These are phyloP conservation scores for Colletotrichum cuscutae DNA, from an alignment of 2,329 filamentous ascomycete genomes.

Conservation along the genomic window DNA sequence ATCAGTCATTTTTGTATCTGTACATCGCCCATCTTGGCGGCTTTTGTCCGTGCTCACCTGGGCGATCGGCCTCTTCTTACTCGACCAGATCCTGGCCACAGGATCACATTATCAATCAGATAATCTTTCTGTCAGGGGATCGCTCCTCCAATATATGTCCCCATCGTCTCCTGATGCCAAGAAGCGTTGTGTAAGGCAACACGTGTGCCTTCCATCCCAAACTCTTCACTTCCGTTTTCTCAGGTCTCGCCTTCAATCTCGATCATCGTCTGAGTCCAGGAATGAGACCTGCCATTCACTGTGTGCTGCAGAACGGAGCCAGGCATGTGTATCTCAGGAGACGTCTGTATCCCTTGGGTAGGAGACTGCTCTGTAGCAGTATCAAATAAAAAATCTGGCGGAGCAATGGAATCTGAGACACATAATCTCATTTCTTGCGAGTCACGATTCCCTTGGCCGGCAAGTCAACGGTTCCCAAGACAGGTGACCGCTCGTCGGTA, in stretches of 20 bases:
- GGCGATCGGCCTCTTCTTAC: not conserved
- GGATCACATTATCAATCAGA: constrained; percentile 26
- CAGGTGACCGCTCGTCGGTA: constrained; percentile 1
- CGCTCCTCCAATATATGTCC: not conserved
- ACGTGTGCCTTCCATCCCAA: not conserved
- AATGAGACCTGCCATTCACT: not conserved
- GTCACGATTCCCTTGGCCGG: not conserved
- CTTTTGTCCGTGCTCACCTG: constrained; percentile 6
- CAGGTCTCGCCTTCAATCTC: not conserved
- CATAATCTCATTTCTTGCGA: constrained; percentile 4
- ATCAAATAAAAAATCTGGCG: not conserved
- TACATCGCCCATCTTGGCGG: not conserved
- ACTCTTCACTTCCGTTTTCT: not conserved
- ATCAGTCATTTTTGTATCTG: not conserved
- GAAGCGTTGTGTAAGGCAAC: not conserved
- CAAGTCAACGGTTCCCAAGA: not conserved
- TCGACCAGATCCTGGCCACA: not conserved
- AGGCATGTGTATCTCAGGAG: not conserved
- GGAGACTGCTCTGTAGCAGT: not conserved
- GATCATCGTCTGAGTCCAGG: not conserved
- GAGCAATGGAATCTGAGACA: constrained; percentile 14
- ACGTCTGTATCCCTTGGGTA: not conserved
- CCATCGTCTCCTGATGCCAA: not conserved
- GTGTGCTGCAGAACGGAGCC: not conserved
- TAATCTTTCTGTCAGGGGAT: constrained; percentile 3